Conservation (phyloP, 2,329 filamentous ascomycete species). For the Diplocarpon mali region DNA sequence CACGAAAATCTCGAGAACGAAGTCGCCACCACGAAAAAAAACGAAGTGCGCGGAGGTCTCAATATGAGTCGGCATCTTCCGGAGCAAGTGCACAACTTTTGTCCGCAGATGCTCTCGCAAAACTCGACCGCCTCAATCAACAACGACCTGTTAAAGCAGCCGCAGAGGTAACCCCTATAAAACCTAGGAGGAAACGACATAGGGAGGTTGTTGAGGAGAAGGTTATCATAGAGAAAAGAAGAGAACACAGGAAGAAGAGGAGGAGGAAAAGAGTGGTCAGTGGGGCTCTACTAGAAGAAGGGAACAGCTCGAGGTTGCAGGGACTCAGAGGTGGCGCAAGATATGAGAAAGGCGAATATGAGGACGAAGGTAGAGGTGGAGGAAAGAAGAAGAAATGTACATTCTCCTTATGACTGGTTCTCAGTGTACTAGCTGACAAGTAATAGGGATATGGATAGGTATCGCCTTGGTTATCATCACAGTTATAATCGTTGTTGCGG, state of each 20-base stretch:
- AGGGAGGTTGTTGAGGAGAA: constrained; percentile 20
- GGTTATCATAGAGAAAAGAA: constrained; percentile 19
- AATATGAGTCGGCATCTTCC: constrained; percentile 15
- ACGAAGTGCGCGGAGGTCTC: constrained; percentile 15
- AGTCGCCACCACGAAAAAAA: constrained; percentile 14
- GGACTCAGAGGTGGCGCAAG: constrained; percentile 37
- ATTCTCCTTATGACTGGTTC: constrained; percentile 22
- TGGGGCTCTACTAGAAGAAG: constrained; percentile 59
- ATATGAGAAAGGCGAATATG: constrained; percentile 29
- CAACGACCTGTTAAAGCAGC: constrained; percentile 10
- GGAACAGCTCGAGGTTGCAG: constrained; percentile 40
- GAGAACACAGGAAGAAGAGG: constrained; percentile 21
- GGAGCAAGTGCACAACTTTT: constrained; percentile 21
- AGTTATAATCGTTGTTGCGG: constrained; percentile 57
- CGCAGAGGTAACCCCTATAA: constrained; percentile 19
- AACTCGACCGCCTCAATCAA: constrained; percentile 24
- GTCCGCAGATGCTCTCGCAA: constrained; percentile 25
- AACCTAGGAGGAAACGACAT: constrained; percentile 16
- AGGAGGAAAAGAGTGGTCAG: constrained; percentile 52
- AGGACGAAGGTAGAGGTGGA: constrained; percentile 31
- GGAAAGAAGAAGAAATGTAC: constrained; percentile 47
- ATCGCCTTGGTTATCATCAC: constrained; percentile 42
- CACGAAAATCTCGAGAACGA: constrained; percentile 20
- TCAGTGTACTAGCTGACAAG: constrained; percentile 8
- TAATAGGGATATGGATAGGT: constrained; percentile 33